A percentile compares a stretch with the other conserved stretches of the same genome.
phyloP scores from a whole-genome alignment of 1,139 yeast genomes.

The Magnusiomyces suaveolens region DNA sequence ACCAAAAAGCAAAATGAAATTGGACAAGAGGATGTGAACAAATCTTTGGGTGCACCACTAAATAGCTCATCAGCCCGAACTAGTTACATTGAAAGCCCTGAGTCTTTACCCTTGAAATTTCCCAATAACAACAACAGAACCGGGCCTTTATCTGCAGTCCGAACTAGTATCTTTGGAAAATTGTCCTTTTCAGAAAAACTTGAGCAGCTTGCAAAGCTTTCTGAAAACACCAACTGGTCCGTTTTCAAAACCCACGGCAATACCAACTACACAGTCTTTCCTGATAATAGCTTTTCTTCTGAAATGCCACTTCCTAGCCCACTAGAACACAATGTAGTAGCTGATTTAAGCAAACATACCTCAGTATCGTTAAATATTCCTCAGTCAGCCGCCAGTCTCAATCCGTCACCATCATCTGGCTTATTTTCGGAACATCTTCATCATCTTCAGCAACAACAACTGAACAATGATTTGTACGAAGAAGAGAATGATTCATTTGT shows the following conservation, averaged over 20 bases:
- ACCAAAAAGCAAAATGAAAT: neutral
- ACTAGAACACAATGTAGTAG: too few relatives aligned
- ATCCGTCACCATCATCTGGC: neutral
- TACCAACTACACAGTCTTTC: too few relatives aligned
- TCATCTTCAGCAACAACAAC: neutral
- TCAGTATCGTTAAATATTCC: too few relatives aligned
- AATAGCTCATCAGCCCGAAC: neutral
- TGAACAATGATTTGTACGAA: neutral
- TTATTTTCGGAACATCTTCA: neutral
- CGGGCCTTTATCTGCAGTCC: neutral
- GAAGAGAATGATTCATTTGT: neutral
- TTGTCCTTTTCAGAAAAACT: neutral
- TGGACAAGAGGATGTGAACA: neutral
- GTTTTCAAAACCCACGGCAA: too few relatives aligned
- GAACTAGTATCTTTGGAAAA: neutral
- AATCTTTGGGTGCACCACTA: neutral
- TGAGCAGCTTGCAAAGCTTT: neutral
- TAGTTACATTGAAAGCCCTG: neutral
- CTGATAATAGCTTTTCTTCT: too few relatives aligned
- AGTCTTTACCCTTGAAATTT: neutral
- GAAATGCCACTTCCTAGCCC: too few relatives aligned
- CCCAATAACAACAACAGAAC: neutral
- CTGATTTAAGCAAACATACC: too few relatives aligned
- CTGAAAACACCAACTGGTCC: neutral
- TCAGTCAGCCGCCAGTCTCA: neutral